Conservation (phyloP, 192 early-diverging fungal genomes). For the Umbelopsis sp. region DNA sequence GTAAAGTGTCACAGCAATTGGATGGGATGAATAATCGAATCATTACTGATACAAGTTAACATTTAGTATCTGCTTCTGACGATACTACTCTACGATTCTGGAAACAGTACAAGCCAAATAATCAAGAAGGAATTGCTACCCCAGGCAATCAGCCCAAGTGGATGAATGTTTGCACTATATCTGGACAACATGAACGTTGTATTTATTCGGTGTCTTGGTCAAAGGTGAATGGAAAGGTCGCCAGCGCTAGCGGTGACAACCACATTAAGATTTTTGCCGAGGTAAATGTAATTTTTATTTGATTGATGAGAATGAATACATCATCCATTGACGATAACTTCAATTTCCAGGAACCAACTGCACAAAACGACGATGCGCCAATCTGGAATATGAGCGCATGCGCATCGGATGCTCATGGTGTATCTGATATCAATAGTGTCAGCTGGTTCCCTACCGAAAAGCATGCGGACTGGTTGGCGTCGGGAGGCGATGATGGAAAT, state of each 20-base stretch:
- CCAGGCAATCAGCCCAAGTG: conserved; percentile 64
- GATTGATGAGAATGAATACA: too few relatives aligned
- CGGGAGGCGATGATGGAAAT: conserved; percentile 89
- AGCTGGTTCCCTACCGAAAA: conserved; percentile 76
- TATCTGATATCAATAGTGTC: conserved; percentile 89
- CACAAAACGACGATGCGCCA: conserved; percentile 23
- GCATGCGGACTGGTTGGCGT: conserved; percentile 72
- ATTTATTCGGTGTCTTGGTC: conserved; percentile 96
- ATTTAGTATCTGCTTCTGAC: conserved; percentile 79
- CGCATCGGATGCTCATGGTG: conserved; percentile 76
- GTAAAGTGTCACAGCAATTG: conserved; percentile 26
- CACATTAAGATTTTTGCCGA: conserved; percentile 65
- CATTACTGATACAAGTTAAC: not conserved
- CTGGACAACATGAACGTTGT: conserved; percentile 78
- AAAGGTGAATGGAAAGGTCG: conserved; percentile 68
- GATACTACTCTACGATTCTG: conserved; percentile 86
- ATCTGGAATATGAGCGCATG: conserved; percentile 41
- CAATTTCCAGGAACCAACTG: not conserved
- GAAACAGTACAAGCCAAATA: conserved; percentile 55
- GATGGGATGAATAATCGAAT: not conserved
- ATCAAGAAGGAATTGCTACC: conserved; percentile 50
- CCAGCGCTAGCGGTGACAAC: conserved; percentile 87
- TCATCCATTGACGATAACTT: not conserved
- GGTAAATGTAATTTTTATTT: not conserved
- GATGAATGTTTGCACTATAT: conserved; percentile 67